Evolutionary conservation across 2,329 filamentous ascomycete species (phyloP).

Genomic region (Allantophomopsis lycopodina): DNA sequence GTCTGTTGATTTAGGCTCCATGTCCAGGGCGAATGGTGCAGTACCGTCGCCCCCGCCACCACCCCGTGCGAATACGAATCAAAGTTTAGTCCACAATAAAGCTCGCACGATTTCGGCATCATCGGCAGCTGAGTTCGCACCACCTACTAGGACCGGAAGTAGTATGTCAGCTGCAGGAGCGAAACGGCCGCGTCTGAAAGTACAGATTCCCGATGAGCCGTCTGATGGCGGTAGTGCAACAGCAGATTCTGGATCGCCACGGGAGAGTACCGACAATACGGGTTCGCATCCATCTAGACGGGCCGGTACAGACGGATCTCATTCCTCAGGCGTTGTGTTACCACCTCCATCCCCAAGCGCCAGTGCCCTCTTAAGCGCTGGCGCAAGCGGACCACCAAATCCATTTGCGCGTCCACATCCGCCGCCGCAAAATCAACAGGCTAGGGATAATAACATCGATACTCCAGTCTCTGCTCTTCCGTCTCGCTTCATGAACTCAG

Average conservation of each 20-base stretch:
- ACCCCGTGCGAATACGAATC: slow-evolving; percentile 17
- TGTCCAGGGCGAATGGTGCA: slow-evolving; percentile 34
- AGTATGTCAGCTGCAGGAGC: slow-evolving; percentile 42
- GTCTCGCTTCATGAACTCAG: slow-evolving; percentile 77
- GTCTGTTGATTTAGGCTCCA: slow-evolving; percentile 47
- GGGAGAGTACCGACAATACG: slow-evolving; percentile 12
- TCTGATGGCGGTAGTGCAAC: slow-evolving; percentile 68
- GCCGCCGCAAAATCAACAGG: slow-evolving; percentile 37
- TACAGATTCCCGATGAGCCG: slow-evolving; percentile 87
- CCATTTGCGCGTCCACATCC: slow-evolving; percentile 84
- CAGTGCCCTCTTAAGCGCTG: slow-evolving; percentile 73
- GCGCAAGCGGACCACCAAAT: slow-evolving; percentile 84
- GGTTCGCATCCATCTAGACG: slow-evolving; percentile 12
- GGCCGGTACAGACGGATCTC: slow-evolving; percentile 27
- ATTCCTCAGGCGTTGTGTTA: slow-evolving; percentile 61
- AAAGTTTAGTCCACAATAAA: slow-evolving; percentile 29
- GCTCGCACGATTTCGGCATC: slow-evolving; percentile 38
- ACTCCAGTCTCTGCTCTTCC: slow-evolving; percentile 92
- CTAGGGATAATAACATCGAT: slow-evolving; percentile 37
- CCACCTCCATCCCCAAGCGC: slow-evolving; percentile 79
- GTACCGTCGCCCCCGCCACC: slow-evolving; percentile 41
- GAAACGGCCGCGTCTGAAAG: slow-evolving; percentile 71
- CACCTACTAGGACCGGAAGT: slow-evolving; percentile 69
- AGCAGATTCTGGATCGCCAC: slow-evolving; percentile 38
- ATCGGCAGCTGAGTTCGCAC: slow-evolving; percentile 55